phyloP scores from a whole-genome alignment of 1,139 yeast genomes.

The Blastobotrys buckinghamii region DNA sequence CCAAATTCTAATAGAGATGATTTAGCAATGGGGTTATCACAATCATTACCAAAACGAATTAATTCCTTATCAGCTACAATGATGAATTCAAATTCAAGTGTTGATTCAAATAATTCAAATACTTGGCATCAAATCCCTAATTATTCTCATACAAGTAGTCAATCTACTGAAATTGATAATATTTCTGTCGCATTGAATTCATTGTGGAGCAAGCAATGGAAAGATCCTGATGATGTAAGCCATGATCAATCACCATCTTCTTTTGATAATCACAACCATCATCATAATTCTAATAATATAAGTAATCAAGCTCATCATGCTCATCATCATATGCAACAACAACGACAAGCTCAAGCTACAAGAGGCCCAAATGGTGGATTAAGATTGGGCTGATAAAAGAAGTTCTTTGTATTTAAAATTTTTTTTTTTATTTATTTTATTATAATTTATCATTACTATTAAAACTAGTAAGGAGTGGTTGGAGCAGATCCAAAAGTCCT shows the following conservation, averaged over 20 bases:
- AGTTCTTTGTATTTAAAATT: neutral
- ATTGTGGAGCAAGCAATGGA: conserved; percentile 23
- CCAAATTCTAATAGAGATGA: conserved; percentile 1
- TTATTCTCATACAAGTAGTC: neutral
- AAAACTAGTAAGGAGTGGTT: conserved; percentile 4
- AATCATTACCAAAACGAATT: conserved; percentile 21
- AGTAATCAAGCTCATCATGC: conserved; percentile 21
- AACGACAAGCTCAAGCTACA: conserved; percentile 7
- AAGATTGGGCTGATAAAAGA: conserved; percentile 5
- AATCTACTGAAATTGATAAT: conserved; percentile 16
- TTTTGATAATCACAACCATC: conserved; percentile 4
- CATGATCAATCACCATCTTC: neutral
- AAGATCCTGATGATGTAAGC: conserved; percentile 16
- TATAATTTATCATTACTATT: neutral
- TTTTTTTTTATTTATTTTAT: neutral
- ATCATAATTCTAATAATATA: conserved; percentile 11
- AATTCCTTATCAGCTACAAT: conserved; percentile 22
- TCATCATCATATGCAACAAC: conserved; percentile 19
- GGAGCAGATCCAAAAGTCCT: neutral
- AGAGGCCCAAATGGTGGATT: conserved; percentile 34
- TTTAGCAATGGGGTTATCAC: conserved; percentile 17
- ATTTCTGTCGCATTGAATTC: conserved; percentile 17
- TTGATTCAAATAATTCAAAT: neutral
- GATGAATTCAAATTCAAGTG: conserved; percentile 6
- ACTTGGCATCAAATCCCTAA: conserved; percentile 1